These are phyloP conservation scores for Pseudogymnoascus sp. DNA, from an alignment of 2,329 filamentous ascomycete species.

Conservation along the genomic window DNA sequence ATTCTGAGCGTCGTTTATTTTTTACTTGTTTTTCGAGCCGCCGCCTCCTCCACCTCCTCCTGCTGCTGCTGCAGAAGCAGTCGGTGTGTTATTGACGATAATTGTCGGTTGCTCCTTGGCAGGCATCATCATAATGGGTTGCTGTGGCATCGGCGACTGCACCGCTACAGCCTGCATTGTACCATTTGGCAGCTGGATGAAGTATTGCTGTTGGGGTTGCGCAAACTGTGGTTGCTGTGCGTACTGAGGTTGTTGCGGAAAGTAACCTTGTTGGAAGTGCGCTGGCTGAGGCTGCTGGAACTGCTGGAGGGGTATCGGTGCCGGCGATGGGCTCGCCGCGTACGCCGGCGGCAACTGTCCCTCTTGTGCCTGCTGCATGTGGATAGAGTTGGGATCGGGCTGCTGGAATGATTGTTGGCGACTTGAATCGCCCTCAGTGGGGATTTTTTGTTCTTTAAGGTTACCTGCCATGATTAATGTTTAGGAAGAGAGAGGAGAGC, in stretches of 20 bases:
- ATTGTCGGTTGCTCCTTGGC: neutral
- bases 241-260: neutral
- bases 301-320: neutral
- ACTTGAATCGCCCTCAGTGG: neutral
- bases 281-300: neutral
- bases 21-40: neutral
- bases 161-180: neutral
- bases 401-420: neutral
- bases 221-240: neutral
- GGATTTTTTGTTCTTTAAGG: neutral
- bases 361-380: neutral
- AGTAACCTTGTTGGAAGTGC: neutral
- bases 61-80: neutral
- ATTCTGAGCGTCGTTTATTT: neutral
- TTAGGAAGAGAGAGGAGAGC: neutral
- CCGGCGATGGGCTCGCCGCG: neutral
- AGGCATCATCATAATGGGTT: neutral
- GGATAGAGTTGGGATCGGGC: neutral
- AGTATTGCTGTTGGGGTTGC: neutral
- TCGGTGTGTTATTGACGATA: neutral
- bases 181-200: neutral
- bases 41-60: neutral
- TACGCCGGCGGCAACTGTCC: neutral
- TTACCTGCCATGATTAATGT: neutral
- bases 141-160: neutral